Conservation (phyloP, 176 grass and related monocot species). For the Stipa capillata region DNA sequence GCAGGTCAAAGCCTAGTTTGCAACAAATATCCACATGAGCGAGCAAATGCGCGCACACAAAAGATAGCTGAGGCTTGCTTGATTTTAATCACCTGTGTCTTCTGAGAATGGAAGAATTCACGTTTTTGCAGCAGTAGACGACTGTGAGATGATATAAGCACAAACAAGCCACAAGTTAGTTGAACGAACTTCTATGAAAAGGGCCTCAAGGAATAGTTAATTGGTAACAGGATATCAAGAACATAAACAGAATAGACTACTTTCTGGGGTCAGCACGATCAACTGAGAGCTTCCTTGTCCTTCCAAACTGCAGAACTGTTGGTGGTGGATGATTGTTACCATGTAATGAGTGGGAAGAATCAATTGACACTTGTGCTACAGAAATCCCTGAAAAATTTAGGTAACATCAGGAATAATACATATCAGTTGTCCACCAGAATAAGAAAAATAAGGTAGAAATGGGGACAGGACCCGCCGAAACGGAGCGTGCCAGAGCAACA, state of each 20-base stretch:
- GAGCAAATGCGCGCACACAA: not conserved
- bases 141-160: slow-evolving; percentile 49
- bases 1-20: not conserved
- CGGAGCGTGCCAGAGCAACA: not conserved
- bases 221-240: not conserved
- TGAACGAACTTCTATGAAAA: not conserved
- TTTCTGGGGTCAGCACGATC: slow-evolving; percentile 65
- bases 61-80: not conserved
- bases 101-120: slow-evolving; percentile 88
- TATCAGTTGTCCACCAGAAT: not conserved
- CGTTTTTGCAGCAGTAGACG: slow-evolving; percentile 55
- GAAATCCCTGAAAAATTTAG: not conserved
- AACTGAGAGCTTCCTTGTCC: slow-evolving; percentile 53
- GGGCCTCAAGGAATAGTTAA: not conserved
- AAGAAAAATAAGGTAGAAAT: not conserved
- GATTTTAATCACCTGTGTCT: slow-evolving; percentile 55
- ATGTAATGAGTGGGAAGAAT: slow-evolving; percentile 34
- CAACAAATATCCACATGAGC: not conserved
- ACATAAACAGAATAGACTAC: slow-evolving; percentile 30
- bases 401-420: not conserved
- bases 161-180: slow-evolving; percentile 6
- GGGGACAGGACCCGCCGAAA: not conserved
- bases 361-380: slow-evolving; percentile 37
- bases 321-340: slow-evolving; percentile 34
- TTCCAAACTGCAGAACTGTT: slow-evolving; percentile 66